Evolutionary conservation across 2,329 filamentous ascomycete genomes (phyloP), one percentile per base, ranked within the genome.

Genomic region (Malbranchea zuffiana): DNA sequence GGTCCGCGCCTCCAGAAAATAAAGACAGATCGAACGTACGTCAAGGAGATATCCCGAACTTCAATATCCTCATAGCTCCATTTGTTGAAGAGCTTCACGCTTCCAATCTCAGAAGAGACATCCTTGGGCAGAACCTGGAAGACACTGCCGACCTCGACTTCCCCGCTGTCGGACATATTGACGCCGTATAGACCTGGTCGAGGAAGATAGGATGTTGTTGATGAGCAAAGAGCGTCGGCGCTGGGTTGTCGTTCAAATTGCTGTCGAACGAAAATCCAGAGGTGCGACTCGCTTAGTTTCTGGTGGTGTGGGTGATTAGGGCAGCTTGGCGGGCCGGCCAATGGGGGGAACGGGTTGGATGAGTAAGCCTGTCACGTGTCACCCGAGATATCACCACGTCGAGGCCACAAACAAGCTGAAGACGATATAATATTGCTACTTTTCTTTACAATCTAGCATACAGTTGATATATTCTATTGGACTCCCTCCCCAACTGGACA

Each of bases 21-120:
- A 17, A 24, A 23, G 8, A 3, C 21, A 37, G 6, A 51, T 54
- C 46, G 41, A 57, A 66, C 84, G 74, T 92, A 98, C 90, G 88
- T 96, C 74, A 98, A 77, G 61, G 90, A 98, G 73, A 98, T 96
- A 68, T 98, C 90, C 69, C 88, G 81, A 71, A 98, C 90, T 78
- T 98, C 90, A 63, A 98, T 88, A 80, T 96, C 84, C 67, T 90
- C 90, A 72, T 96, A 98, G 71, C 71, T 80, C 79, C 87, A 94
- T 72, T 92, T 93, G 80, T 90, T 92, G 79, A 94, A 93, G 59
- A 94, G 78, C 81, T 93, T 93, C 67, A 90, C 75, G 71, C 75
- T 80, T 69, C 86, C 87, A 70, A 90, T 79, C 72, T 93, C 84
- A 59, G 78, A 74, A 60, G 78, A 73, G 63, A 93, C 81, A 54